Evolutionary conservation across 192 early-diverging fungal genomes (phyloP), one percentile per base, ranked within the genome.

Genomic region (Powellomyces hirtus): DNA sequence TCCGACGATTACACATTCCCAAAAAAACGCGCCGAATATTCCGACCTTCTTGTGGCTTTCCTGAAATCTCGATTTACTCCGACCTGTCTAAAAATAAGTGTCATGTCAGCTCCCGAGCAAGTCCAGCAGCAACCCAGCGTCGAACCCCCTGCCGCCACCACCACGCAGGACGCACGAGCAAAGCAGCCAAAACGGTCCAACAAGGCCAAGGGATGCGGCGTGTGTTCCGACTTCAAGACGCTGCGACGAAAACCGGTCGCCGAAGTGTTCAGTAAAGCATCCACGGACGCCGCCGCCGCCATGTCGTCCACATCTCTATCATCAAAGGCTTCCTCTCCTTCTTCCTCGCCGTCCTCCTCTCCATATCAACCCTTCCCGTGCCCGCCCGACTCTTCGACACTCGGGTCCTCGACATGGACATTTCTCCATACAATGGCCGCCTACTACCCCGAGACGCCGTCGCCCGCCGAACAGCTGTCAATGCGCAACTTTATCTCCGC

Each of bases 371-470:
- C 67, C 20, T 69, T 51, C 59, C 69, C 65, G 3, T 96, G 93
- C 70, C 94, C 93, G 18, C 87, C 93, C 0, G 95, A 98, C 74
- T 86, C 87, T 4, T 77, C 82, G 59, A 80, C 82, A 33, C 89
- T 98, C 22, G 97, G 97, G 26, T 77, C 83, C 3, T 84, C 92
- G n/a, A 94, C 94, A 0, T 99, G 97, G 97, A 97, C 95, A 3
- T 94, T 97, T 59, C 80, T 99, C 52, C 97, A 98, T 75, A 95
- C 95, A 0, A 95, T 96, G 88, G 93, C 94, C 2, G 94, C 95
- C 0, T 96, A 98, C 78, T 98, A 98, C 71, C 95, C 97, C 0
- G 87, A 92, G 27, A 75, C 70, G 18, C 92, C 97, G 0, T 84
- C 89, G 1, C 38, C 62, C 0, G 67, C 76, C 42, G 88, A 99